A percentile compares a stretch with the other conserved stretches of the same genome.
Conservation (phyloP, 2,329 filamentous ascomycete genomes). For the Penicillium italicum region DNA sequence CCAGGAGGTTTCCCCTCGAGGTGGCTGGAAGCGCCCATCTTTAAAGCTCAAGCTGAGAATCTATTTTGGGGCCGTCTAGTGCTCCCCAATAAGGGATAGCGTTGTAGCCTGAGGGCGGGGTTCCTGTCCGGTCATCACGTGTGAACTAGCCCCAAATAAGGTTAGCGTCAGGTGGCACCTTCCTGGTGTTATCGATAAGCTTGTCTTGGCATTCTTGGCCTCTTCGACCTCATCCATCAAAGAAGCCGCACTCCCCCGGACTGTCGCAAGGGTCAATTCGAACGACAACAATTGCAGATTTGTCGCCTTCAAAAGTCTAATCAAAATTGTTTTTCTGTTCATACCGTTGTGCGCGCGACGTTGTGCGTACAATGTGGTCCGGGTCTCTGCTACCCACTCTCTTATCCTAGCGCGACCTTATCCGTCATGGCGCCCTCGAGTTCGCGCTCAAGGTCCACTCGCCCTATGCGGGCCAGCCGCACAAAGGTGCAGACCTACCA, state of each 20-base stretch:
- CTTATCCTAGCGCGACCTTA: slow-evolving; percentile 11
- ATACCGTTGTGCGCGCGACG: background rate
- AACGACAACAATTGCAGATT: background rate
- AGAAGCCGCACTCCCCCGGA: background rate
- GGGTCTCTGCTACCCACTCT: background rate
- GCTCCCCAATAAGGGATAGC: slow-evolving; percentile 24
- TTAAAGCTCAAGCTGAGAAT: slow-evolving; percentile 29
- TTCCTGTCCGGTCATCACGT: slow-evolving; percentile 23
- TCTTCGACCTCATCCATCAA: slow-evolving; percentile 10
- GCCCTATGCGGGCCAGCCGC: slow-evolving; percentile 37
- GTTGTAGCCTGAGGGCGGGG: slow-evolving; percentile 26
- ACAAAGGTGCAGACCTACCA: slow-evolving; percentile 37
- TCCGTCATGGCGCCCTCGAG: slow-evolving; percentile 31
- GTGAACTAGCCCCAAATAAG: background rate
- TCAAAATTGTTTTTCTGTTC: background rate
- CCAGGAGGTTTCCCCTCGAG: slow-evolving; percentile 22
- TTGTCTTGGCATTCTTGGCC: slow-evolving; percentile 1
- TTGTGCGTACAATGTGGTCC: slow-evolving; percentile 10
- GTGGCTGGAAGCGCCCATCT: slow-evolving; percentile 26
- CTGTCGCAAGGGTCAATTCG: background rate
- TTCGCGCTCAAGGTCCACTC: slow-evolving; percentile 24
- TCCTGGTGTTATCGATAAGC: slow-evolving; percentile 25
- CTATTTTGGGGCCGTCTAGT: slow-evolving; percentile 32
- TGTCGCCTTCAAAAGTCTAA: background rate
- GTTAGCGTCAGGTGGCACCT: background rate